Evolutionary conservation across 805 yeast genomes (phyloP).

Genomic region (Sungouiozyma ichnusensis): DNA sequence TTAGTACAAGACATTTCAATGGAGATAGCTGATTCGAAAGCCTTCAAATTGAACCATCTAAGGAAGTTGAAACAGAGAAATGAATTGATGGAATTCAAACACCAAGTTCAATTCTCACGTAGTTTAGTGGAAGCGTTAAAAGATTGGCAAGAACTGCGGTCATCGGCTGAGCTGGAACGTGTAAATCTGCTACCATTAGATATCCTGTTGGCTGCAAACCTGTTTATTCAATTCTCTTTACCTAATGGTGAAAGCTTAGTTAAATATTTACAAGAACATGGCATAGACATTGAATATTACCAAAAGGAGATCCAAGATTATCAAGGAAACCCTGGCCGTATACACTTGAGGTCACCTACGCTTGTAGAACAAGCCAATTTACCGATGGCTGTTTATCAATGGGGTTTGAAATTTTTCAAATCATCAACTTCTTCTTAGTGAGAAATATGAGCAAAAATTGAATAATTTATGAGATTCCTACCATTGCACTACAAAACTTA

Average conservation of each 20-base stretch:
- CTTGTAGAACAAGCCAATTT: conserved; percentile 24
- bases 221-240: conserved; percentile 16
- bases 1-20: conserved; percentile 2
- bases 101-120: conserved; percentile 12
- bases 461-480: not conserved
- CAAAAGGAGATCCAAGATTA: not conserved
- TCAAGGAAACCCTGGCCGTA: not conserved
- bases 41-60: conserved; percentile 19
- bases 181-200: conserved; percentile 7
- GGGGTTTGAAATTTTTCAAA: not conserved
- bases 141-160: conserved; percentile 14
- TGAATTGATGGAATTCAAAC: conserved; percentile 15
- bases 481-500: not conserved
- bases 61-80: conserved; percentile 11
- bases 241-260: conserved; percentile 17
- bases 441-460: not conserved
- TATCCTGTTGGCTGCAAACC: conserved; percentile 17
- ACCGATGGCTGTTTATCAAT: conserved; percentile 17
- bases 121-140: conserved; percentile 12
- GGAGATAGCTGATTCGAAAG: conserved; percentile 23
- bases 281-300: not conserved
- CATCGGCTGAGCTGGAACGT: conserved; percentile 1
- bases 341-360: conserved; percentile 5
- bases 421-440: not conserved
- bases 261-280: conserved; percentile 8